phyloP scores from a whole-genome alignment of 2,329 filamentous ascomycete genomes.

The Trichoderma oligosporum region DNA sequence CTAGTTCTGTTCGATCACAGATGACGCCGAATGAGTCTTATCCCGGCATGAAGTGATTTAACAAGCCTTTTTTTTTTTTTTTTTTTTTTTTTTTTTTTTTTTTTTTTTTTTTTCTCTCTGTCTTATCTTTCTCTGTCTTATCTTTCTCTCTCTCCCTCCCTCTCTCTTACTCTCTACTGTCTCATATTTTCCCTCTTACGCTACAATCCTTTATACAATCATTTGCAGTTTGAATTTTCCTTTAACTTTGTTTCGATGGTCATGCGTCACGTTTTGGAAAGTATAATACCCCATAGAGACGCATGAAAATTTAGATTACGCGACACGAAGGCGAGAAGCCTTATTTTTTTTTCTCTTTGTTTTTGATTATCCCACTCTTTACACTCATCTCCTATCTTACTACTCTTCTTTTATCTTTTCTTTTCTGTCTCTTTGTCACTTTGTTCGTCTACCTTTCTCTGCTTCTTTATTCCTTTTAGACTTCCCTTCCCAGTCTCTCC shows the following conservation, averaged over 20 bases:
- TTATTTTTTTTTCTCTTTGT: not conserved
- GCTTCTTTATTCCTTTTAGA: not conserved
- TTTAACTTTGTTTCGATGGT: conserved; percentile 11
- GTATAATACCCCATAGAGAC: conserved; percentile 15
- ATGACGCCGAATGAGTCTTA: not conserved
- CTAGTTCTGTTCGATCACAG: not conserved
- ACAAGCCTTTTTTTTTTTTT: not conserved
- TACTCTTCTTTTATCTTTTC: not conserved
- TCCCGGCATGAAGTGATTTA: not conserved
- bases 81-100: not conserved
- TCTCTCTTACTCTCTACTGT: not conserved
- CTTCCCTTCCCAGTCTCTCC: conserved; percentile 15
- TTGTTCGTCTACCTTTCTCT: too few species aligned
- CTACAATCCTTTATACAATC: not conserved
- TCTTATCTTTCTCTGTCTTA: not conserved
- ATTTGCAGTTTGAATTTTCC: conserved; percentile 30
- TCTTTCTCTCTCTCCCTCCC: not conserved
- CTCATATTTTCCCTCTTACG: not conserved
- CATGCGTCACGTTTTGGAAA: conserved; percentile 16
- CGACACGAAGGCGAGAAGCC: conserved; percentile 6
- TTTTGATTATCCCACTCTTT: conserved; percentile 10
- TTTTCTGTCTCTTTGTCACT: not conserved
- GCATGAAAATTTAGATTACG: conserved; percentile 16
- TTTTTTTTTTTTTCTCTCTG: not conserved
- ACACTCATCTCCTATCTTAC: conserved; percentile 2